These are phyloP conservation scores for Torulaspora delbrueckii DNA, from an alignment of 805 yeast species.

Conservation along the genomic window DNA sequence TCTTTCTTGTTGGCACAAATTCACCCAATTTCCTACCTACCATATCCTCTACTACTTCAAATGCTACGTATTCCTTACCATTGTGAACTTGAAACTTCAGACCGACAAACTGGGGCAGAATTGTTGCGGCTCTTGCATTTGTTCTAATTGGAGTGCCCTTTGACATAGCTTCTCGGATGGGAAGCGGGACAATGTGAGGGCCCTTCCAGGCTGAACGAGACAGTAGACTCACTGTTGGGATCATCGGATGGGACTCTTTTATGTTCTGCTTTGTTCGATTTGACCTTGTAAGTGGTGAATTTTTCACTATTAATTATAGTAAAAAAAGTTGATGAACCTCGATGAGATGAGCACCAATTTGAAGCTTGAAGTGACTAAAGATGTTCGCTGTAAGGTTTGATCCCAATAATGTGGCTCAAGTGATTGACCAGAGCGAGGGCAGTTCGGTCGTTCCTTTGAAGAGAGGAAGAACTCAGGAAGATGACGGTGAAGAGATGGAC, in stretches of 20 bases:
- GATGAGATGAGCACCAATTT: constrained; percentile 6
- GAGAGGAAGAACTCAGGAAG: constrained; percentile 18
- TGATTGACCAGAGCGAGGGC: background rate
- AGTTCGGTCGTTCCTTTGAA: constrained; percentile 24
- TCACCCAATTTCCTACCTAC: constrained; percentile 94
- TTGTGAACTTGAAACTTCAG: constrained; percentile 91
- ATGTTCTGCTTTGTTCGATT: background rate
- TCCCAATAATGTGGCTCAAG: constrained; percentile 37
- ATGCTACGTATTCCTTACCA: constrained; percentile 88
- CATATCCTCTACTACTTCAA: constrained; percentile 89
- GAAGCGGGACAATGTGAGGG: constrained; percentile 91
- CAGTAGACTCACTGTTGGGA: constrained; percentile 34
- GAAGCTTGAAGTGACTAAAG: background rate
- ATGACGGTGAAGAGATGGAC: constrained; percentile 18
- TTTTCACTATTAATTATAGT: background rate
- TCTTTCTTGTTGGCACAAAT: constrained; percentile 90
- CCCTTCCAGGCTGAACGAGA: constrained; percentile 66
- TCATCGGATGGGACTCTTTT: constrained; percentile 2
- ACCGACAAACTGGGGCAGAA: constrained; percentile 93
- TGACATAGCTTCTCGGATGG: constrained; percentile 78
- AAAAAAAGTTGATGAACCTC: constrained; percentile 9
- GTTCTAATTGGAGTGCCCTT: constrained; percentile 87
- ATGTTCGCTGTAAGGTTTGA: constrained; percentile 69
- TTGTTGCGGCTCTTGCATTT: constrained; percentile 92
- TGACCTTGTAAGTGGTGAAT: background rate